These are phyloP conservation scores for Rhizopogon parksii DNA, from an alignment of 1,284 basidiomycete genomes.

Conservation along the genomic window DNA sequence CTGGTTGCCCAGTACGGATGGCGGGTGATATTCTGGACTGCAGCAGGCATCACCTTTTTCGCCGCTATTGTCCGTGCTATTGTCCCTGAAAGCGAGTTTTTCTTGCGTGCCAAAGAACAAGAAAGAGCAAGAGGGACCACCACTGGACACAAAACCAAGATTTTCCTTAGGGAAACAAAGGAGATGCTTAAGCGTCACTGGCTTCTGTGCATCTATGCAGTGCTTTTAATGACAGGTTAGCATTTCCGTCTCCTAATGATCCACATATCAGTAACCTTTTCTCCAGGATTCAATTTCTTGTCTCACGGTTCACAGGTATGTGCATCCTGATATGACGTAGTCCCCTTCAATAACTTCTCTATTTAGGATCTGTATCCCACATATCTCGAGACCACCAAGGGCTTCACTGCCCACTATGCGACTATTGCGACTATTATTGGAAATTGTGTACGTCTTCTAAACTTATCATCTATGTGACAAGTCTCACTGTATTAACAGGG, in stretches of 20 bases:
- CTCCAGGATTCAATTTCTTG: constrained; percentile 83
- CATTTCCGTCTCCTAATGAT: constrained; percentile 6
- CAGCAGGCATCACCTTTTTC: constrained; percentile 65
- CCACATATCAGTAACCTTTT: not conserved
- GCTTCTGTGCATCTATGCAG: constrained; percentile 79
- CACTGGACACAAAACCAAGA: constrained; percentile 51
- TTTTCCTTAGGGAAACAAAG: constrained; percentile 68
- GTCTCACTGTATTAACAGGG: constrained; percentile 48
- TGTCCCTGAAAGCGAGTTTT: constrained; percentile 80
- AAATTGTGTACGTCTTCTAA: constrained; percentile 55
- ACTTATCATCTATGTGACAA: constrained; percentile 6
- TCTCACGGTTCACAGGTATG: constrained; percentile 74
- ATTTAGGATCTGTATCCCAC: constrained; percentile 70
- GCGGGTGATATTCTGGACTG: constrained; percentile 65
- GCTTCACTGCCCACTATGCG: constrained; percentile 51
- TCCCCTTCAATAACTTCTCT: not conserved
- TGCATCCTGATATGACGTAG: constrained; percentile 3
- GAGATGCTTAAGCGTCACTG: constrained; percentile 82
- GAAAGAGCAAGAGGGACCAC: constrained; percentile 36
- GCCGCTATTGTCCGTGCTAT: constrained; percentile 66
- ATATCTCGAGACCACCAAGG: constrained; percentile 62
- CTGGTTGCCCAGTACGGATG: constrained; percentile 55
- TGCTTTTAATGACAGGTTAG: constrained; percentile 71
- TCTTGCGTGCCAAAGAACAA: constrained; percentile 53
- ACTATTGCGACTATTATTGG: constrained; percentile 89